Conservation (phyloP, 176 grass and related monocot genomes). For the Areca catechu region DNA sequence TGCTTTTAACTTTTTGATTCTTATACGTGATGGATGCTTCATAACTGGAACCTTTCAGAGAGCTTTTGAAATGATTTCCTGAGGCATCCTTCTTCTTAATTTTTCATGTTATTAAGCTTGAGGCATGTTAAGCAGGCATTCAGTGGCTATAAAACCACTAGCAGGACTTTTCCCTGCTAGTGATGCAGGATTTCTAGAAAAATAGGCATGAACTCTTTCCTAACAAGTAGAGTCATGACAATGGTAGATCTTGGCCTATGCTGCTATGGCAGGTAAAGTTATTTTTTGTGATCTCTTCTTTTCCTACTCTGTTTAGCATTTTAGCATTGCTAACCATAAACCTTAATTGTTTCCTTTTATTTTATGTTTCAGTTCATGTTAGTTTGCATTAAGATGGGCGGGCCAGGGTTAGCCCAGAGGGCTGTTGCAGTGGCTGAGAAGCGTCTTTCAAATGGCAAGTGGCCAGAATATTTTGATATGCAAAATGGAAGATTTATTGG, state of each 20-base stretch:
- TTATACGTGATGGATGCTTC: no score
- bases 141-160: no score
- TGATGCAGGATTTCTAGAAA: no score
- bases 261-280: constrained; percentile 76
- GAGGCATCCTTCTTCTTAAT: no score
- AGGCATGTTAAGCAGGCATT: no score
- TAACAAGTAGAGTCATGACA: constrained; percentile 31
- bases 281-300: constrained; percentile 3
- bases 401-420: constrained; percentile 62
- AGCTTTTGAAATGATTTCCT: no score
- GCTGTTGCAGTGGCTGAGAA: constrained; percentile 78
- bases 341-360: neutral
- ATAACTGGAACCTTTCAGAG: no score
- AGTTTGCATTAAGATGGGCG: constrained; percentile 96
- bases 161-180: no score
- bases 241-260: constrained; percentile 93
- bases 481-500: constrained; percentile 81
- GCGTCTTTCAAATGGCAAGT: constrained; percentile 75
- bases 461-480: constrained; percentile 91
- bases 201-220: no score
- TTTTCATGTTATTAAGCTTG: no score
- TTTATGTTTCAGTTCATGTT: constrained; percentile 69
- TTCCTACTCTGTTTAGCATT: neutral
- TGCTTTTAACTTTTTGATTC: neutral
- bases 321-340: neutral